Percentiles rank a stretch among this genome's conserved stretches.
These are phyloP conservation scores for Penicillium fimorum DNA, from an alignment of 495 filamentous ascomycete species.

Conservation along the genomic window DNA sequence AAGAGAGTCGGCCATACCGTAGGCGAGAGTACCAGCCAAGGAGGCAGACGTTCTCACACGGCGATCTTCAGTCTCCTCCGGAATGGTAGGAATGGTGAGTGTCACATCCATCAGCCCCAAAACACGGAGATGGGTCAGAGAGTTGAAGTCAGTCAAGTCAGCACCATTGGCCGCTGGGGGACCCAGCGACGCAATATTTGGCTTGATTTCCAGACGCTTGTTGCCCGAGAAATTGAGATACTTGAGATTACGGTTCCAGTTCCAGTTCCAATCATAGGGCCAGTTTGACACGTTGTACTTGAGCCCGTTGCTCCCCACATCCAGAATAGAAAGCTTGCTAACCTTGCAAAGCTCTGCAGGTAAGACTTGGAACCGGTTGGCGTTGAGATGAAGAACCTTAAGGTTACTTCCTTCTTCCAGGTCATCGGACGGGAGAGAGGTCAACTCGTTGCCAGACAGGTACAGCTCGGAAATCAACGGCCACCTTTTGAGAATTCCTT, in stretches of 20 bases:
- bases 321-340: conserved; percentile 81
- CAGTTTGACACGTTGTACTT: conserved; percentile 99
- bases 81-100: conserved; percentile 84
- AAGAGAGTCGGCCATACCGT: conserved; percentile 97
- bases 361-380: conserved; percentile 94
- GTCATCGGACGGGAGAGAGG: conserved; percentile 88
- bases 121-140: conserved; percentile 79
- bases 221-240: conserved; percentile 98
- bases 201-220: conserved; percentile 95
- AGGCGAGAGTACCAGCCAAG: conserved; percentile 78
- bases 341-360: conserved; percentile 95
- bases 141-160: conserved; percentile 88
- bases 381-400: conserved; percentile 91
- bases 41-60: conserved; percentile 95
- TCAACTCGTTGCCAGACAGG: conserved; percentile 91
- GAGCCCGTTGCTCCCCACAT: conserved; percentile 92
- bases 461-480: conserved; percentile 86
- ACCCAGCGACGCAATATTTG: conserved; percentile 56
- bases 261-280: conserved; percentile 99
- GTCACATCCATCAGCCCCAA: conserved; percentile 98
- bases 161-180: conserved; percentile 53
- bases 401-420: conserved; percentile 82
- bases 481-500: conserved; percentile 83
- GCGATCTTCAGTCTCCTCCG: conserved; percentile 92
- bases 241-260: conserved; percentile 90